These are phyloP conservation scores for Phyllostachys edulis DNA, from an alignment of 176 grass and related monocot species.

Conservation along the genomic window DNA sequence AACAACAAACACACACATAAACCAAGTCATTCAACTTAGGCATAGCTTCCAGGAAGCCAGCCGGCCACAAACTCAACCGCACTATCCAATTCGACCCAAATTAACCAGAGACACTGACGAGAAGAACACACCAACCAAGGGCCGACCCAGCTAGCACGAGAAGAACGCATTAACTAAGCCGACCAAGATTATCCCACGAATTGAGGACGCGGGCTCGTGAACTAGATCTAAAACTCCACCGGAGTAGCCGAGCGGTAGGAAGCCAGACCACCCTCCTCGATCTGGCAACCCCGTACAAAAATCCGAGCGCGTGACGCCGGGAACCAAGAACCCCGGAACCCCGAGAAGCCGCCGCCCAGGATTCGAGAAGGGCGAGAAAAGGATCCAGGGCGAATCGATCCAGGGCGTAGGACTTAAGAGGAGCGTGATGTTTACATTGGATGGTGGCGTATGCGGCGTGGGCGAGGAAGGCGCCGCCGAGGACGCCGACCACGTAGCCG, in stretches of 20 bases:
- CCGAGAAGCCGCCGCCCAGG: not conserved
- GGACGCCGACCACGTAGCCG: conserved; percentile 68
- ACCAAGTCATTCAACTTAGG: conserved; percentile 14
- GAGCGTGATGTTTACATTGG: conserved; percentile 48
- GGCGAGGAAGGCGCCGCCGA: conserved; percentile 80
- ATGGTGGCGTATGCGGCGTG: conserved; percentile 89
- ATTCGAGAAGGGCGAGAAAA: not conserved
- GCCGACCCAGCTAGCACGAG: not conserved
- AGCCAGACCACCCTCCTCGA: too few relatives aligned
- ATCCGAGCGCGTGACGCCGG: not conserved
- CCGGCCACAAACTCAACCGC: not conserved
- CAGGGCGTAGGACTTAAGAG: not conserved
- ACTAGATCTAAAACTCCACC: conserved; percentile 20
- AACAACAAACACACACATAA: conserved; percentile 18
- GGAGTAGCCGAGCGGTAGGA: not conserved
- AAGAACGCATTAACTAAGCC: not conserved
- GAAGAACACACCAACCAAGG: not conserved
- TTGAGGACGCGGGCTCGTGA: not conserved
- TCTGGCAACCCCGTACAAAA: not conserved
- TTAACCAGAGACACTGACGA: not conserved
- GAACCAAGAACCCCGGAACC: not conserved
- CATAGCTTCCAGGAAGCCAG: not conserved
- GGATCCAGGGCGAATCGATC: not conserved
- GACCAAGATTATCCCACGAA: not conserved
- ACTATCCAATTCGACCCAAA: not conserved